Conservation (phyloP, 177 flowering plant species). For the Vitis hybrid region DNA sequence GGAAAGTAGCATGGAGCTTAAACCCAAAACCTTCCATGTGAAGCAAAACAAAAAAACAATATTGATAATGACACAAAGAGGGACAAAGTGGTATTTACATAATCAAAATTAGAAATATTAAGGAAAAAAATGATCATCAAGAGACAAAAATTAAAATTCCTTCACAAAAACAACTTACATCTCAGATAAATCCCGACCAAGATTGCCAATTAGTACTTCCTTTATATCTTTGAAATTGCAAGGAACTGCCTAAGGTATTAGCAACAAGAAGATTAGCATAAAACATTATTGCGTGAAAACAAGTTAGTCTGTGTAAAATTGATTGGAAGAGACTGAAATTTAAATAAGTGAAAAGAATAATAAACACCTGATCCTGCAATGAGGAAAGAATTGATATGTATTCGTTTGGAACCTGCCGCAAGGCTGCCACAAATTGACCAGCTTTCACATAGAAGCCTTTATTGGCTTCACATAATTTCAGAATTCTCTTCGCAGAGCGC, state of each 20-base stretch:
- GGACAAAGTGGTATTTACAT: not conserved
- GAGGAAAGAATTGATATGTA: conserved; percentile 74
- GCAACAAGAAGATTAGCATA: conserved; percentile 11
- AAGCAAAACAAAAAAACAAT: not conserved
- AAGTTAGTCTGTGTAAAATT: too few species aligned
- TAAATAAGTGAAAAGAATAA: not conserved
- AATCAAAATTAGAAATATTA: not conserved
- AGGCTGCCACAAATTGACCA: conserved; percentile 87
- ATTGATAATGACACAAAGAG: too few species aligned
- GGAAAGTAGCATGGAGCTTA: too few species aligned
- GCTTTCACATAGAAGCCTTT: conserved; percentile 96
- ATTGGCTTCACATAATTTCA: conserved; percentile 72
- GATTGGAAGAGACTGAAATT: not conserved
- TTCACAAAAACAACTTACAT: conserved; percentile 49
- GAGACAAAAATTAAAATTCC: not conserved
- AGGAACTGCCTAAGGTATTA: conserved; percentile 72
- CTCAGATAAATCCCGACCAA: conserved; percentile 61
- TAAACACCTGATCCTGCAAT: conserved; percentile 66
- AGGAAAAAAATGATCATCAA: not conserved
- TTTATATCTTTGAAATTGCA: conserved; percentile 63
- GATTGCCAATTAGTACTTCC: conserved; percentile 49
- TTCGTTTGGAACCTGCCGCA: conserved; percentile 77
- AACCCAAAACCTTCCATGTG: too few species aligned
- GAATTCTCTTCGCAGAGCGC: conserved; percentile 79
- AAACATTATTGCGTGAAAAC: not conserved